Evolutionary conservation across 306 rosid genomes (phyloP), one percentile per base, ranked within the genome.

Genomic region (Quercus alba): DNA sequence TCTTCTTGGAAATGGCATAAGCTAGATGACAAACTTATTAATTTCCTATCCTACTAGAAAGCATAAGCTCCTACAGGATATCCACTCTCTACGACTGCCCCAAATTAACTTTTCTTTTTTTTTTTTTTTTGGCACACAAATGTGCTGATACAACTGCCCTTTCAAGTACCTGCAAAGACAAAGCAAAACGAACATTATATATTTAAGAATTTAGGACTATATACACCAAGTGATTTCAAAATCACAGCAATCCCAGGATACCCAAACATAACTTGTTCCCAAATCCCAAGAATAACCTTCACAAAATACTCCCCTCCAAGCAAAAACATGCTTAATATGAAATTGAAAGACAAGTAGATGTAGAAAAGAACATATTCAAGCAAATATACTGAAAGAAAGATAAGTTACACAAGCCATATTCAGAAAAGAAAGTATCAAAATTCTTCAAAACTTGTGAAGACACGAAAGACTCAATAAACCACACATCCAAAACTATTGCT

Each of bases 151-250:
- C 84, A 78, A 77, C 75, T 75, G 86, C 78, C 82, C 72, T 38
- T 72, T 94, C 91, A 95, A 85, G 98, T 88, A 84, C 92, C 99
- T 95, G 94, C 86, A 93, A 76, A 51, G 80, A 28, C 82, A 80
- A 57, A 76, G 59, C 67, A 85, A 57, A 71, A 74, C 15, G 79
- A 30, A 61, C 52, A 74, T 28, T 85, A 83, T 51, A 56, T 63
- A 30, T 49, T 44, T 78, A 17, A 86, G 86, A 61, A 69, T 8
- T 19, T 74, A 44, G 26, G 44, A 73, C 55, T 0, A 23, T 7
- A 20, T 26, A 2, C 70, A 64, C 46, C 77, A 57, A 80, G 73
- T 44, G 77, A 62, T 30, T 12, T 6, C 3, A 59, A 73, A 35
- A 66, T 15, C 21, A 74, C 18, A 7, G 20, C 15, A 73, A 67